Conservation (phyloP, 306 rosid species). For the Prunus dulcis region DNA sequence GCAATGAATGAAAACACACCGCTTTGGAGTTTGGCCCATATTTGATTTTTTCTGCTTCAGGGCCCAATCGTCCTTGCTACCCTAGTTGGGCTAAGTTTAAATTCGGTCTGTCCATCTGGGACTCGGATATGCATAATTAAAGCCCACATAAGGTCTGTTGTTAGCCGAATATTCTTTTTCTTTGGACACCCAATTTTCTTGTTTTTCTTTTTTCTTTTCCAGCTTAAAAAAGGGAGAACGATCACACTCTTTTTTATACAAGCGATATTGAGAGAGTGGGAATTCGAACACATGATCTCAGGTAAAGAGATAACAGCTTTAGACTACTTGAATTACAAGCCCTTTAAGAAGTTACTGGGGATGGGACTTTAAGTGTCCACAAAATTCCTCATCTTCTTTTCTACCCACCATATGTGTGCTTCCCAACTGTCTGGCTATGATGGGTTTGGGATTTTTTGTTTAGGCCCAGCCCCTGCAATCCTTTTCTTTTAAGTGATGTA, state of each 20-base stretch:
- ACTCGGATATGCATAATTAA: not conserved
- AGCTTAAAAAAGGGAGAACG: no score
- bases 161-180: no score
- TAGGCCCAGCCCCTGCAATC: not conserved
- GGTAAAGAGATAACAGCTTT: rapidly evolving
- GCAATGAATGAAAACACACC: not conserved
- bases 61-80: not conserved
- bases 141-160: not conserved
- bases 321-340: no score
- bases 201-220: no score
- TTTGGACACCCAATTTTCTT: no score
- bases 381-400: no score
- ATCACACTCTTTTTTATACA: no score
- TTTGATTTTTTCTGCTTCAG: not conserved
- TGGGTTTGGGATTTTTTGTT: not conserved
- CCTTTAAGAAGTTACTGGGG: no score
- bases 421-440: not conserved
- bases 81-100: not conserved
- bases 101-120: not conserved
- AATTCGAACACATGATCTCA: no score
- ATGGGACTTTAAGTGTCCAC: not conserved
- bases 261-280: no score
- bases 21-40: not conserved
- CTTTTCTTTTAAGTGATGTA: no score
- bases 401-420: no score